phyloP scores from a whole-genome alignment of 1,284 basidiomycete genomes.

The Sparassis latifolia region DNA sequence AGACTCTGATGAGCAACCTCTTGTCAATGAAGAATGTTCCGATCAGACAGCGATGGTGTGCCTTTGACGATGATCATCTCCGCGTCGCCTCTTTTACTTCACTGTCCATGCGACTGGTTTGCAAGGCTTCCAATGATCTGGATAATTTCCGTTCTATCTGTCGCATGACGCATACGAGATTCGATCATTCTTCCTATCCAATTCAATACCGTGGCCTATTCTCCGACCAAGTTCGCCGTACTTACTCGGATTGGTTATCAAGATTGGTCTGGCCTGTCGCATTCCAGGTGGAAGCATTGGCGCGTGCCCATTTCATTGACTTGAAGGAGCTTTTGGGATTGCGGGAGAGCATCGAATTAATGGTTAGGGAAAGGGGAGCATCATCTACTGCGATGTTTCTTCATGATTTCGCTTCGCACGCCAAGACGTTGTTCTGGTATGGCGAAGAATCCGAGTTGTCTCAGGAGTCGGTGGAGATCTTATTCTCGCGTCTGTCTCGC shows the following conservation, averaged over 20 bases:
- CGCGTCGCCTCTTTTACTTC: slow-evolving; percentile 40
- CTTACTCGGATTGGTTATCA: slow-evolving; percentile 31
- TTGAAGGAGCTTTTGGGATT: slow-evolving; percentile 40
- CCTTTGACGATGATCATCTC: slow-evolving; percentile 21
- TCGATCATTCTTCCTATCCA: slow-evolving; percentile 29
- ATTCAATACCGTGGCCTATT: slow-evolving; percentile 38
- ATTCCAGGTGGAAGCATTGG: slow-evolving; percentile 49
- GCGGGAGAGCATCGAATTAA: slow-evolving; percentile 27
- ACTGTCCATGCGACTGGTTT: slow-evolving; percentile 42
- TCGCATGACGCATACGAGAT: slow-evolving; percentile 29
- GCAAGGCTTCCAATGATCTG: slow-evolving; percentile 27
- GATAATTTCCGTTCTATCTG: slow-evolving; percentile 33
- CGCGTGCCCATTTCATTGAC: slow-evolving; percentile 36
- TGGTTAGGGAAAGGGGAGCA: slow-evolving; percentile 26
- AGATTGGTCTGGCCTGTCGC: slow-evolving; percentile 42
- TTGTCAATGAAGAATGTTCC: slow-evolving; percentile 1
- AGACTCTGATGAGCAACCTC: slow-evolving; percentile 15
- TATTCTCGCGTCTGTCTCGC: slow-evolving; percentile 9
- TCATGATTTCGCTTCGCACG: slow-evolving; percentile 35
- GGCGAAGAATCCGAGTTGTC: slow-evolving; percentile 3
- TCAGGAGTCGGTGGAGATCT: slow-evolving; percentile 1
- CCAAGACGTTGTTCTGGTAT: slow-evolving; percentile 24
- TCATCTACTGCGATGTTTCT: slow-evolving; percentile 34
- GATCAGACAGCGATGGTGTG: slow-evolving; percentile 16
- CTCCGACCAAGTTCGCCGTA: slow-evolving; percentile 26